These are phyloP conservation scores for Citrus sinensis DNA, from an alignment of 345 rosid genomes.

Conservation along the genomic window DVS_A1.0 CM039166.1:12434501-12435000, in stretches of 20 bases:
- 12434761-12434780: not conserved
- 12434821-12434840: not conserved
- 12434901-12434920: not conserved
- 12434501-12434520: slow-evolving; percentile 23
- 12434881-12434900: not conserved
- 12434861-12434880: not conserved
- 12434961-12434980: not conserved
- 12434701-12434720: not conserved
- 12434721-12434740: not conserved
- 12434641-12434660: not conserved
- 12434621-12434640: not conserved
- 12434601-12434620: not conserved
- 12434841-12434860: not conserved
- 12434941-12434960: not conserved
- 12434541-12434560: slow-evolving; percentile 24
- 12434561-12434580: slow-evolving; percentile 23
- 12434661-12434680: not conserved
- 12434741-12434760: not conserved
- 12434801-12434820: not conserved
- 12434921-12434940: not conserved
- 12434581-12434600: slow-evolving; percentile 28
- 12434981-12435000: not conserved
- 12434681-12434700: not conserved
- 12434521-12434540: not conserved
- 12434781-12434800: not conserved